phyloP scores from a whole-genome alignment of 192 early-diverging fungal genomes.

The Coemansia sp. region DNA sequence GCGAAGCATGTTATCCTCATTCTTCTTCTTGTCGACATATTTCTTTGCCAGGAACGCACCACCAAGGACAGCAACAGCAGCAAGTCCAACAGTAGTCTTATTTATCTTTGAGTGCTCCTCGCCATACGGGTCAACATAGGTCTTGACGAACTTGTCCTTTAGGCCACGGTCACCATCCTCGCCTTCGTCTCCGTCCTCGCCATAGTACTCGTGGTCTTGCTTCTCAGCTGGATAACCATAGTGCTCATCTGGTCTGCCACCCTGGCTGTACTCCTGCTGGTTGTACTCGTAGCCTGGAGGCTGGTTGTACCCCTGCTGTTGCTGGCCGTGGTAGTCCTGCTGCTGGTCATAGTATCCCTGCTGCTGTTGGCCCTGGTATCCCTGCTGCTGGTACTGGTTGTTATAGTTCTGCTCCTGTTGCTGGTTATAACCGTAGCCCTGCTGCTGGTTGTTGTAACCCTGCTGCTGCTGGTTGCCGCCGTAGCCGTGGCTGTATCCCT shows the following conservation, averaged over 20 bases:
- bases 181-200: slow-evolving; percentile 12
- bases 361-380: slow-evolving; percentile 6
- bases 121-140: slow-evolving; percentile 31
- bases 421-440: slow-evolving; percentile 26
- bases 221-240: not conserved
- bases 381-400: slow-evolving; percentile 12
- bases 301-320: slow-evolving; percentile 18
- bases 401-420: slow-evolving; percentile 7
- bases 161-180: slow-evolving; percentile 45
- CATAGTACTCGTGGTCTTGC: not conserved
- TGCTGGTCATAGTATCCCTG: slow-evolving; percentile 15
- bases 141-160: slow-evolving; percentile 40
- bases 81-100: slow-evolving; percentile 21
- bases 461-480: slow-evolving; percentile 21
- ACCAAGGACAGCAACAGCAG: slow-evolving; percentile 21
- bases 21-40: slow-evolving; percentile 32
- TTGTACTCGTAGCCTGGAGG: slow-evolving; percentile 18
- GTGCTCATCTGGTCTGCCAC: slow-evolving; percentile 8
- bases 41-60: slow-evolving; percentile 17
- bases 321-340: slow-evolving; percentile 12
- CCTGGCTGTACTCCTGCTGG: slow-evolving; percentile 5
- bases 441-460: slow-evolving; percentile 15
- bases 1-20: slow-evolving; percentile 7
- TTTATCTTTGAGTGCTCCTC: slow-evolving; percentile 14
- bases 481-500: slow-evolving; percentile 29